Conservation (phyloP, 1,284 basidiomycete genomes). For the Naganishia sp. region DNA sequence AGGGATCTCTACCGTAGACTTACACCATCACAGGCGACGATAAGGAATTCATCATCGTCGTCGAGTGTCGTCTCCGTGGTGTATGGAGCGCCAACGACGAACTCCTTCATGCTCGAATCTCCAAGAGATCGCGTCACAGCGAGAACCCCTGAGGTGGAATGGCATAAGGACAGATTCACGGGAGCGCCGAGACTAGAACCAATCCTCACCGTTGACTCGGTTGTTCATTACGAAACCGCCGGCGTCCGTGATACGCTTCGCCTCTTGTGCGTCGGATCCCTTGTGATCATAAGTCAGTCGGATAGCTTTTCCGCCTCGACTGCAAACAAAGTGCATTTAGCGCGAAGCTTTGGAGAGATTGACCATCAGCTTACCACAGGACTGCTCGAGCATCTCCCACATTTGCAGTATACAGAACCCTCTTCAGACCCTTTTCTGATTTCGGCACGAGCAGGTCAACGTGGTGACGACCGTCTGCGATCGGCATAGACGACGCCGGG, state of each 20-base stretch:
- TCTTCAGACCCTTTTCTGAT: conserved; percentile 54
- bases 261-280: conserved; percentile 94
- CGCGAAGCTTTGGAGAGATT: neutral
- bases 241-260: conserved; percentile 94
- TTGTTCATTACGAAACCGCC: conserved; percentile 99
- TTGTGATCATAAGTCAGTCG: conserved; percentile 99
- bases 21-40: conserved; percentile 97
- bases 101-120: conserved; percentile 99
- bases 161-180: neutral
- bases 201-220: conserved; percentile 76
- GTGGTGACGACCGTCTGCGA: conserved; percentile 40
- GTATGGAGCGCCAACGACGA: conserved; percentile 96
- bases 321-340: conserved; percentile 13
- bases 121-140: conserved; percentile 95
- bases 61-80: conserved; percentile 93
- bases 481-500: conserved; percentile 32
- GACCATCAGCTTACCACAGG: conserved; percentile 44
- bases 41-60: conserved; percentile 89
- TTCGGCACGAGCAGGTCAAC: conserved; percentile 51
- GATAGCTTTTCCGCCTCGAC: conserved; percentile 84
- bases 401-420: conserved; percentile 93
- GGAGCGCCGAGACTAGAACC: neutral
- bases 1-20: conserved; percentile 48
- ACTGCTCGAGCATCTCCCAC: conserved; percentile 67
- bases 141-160: conserved; percentile 64